Percentiles rank a stretch among this genome's conserved stretches.
Evolutionary conservation across 2,329 filamentous ascomycete genomes (phyloP).

Genomic region (Trichophyton simii): DNA sequence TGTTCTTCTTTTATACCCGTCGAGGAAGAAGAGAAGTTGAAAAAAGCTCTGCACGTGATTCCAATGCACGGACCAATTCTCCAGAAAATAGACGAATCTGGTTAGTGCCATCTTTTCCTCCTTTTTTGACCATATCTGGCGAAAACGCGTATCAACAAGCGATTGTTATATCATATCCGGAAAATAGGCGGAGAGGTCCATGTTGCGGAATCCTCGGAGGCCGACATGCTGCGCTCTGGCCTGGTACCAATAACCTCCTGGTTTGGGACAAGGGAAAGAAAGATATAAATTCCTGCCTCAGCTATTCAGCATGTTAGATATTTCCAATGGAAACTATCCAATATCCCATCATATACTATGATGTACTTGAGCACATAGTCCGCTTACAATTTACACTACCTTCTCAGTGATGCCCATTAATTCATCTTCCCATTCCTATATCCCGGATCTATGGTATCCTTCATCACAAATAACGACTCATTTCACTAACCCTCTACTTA

Average conservation of each 20-base stretch:
- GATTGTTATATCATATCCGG: background rate
- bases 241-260: background rate
- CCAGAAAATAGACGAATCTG: background rate
- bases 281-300: background rate
- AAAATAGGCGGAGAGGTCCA: background rate
- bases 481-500: background rate
- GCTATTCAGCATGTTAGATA: background rate
- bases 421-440: background rate
- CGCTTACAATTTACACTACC: background rate
- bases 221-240: background rate
- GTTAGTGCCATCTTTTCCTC: background rate
- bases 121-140: background rate
- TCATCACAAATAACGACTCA: background rate
- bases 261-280: background rate
- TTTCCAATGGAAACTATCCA: background rate
- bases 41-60: background rate
- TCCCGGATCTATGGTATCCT: background rate
- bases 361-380: background rate
- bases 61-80: background rate
- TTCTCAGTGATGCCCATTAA: background rate
- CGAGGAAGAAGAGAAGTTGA: background rate
- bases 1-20: background rate
- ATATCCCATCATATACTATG: background rate
- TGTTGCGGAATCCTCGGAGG: background rate
- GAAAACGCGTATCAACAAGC: background rate